Conservation (phyloP, 2,329 filamentous ascomycete species). For the Neophaeococcomyces aloes region DNA sequence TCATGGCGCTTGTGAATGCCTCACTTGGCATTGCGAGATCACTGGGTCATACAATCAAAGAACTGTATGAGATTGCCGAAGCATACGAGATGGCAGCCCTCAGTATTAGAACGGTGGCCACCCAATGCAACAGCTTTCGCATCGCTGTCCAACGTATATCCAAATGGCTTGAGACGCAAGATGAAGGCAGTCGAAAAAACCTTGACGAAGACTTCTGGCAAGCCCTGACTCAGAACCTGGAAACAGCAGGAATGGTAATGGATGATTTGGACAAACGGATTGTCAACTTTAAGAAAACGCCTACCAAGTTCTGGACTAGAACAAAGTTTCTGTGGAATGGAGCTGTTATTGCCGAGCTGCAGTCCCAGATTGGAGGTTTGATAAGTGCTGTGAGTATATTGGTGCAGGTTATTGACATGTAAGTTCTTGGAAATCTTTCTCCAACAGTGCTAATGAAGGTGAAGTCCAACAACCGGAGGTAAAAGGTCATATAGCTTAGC, state of each 20-base stretch:
- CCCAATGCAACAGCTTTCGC: constrained; percentile 1
- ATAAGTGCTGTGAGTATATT: constrained; percentile 2
- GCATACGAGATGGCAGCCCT: constrained; percentile 5
- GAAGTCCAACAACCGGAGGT: neutral
- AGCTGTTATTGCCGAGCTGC: constrained; percentile 3
- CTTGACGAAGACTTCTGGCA: constrained; percentile 6
- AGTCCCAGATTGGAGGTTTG: constrained; percentile 5
- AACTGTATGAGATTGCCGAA: constrained; percentile 6
- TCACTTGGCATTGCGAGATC: constrained; percentile 4
- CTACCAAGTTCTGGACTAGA: constrained; percentile 3
- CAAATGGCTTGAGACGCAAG: constrained; percentile 2
- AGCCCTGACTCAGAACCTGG: neutral
- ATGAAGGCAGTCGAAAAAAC: neutral
- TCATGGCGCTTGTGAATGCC: neutral
- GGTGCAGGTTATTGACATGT: constrained; percentile 5
- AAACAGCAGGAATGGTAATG: neutral
- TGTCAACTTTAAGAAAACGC: neutral
- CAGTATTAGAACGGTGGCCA: constrained; percentile 4
- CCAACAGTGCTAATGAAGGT: neutral
- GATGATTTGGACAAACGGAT: constrained; percentile 4
- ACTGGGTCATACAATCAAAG: constrained; percentile 3
- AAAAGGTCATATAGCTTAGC: constrained; percentile 1
- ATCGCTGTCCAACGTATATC: constrained; percentile 6
- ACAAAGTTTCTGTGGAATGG: constrained; percentile 6
- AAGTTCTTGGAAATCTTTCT: neutral